phyloP scores from a whole-genome alignment of 768 basidiomycete genomes.

The Kwoniella bestiolae region DNA sequence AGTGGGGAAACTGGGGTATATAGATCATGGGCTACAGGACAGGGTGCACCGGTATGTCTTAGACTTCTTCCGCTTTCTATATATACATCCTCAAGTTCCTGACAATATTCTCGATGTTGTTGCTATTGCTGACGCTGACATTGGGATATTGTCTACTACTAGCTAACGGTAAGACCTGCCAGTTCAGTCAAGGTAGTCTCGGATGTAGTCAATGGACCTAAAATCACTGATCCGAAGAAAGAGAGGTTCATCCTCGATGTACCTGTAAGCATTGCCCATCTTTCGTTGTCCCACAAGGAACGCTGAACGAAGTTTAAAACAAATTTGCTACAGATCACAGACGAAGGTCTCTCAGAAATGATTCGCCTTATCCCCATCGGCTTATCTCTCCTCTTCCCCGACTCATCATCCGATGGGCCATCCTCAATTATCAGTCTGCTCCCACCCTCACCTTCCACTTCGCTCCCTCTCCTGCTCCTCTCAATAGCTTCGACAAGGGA shows the following conservation, averaged over 20 bases:
- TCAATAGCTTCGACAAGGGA: conserved; percentile 30
- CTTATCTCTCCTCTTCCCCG: conserved; percentile 70
- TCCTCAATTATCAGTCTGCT: conserved; percentile 67
- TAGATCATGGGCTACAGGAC: conserved; percentile 81
- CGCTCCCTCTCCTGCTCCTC: conserved; percentile 56
- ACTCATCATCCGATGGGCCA: conserved; percentile 63
- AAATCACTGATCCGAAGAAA: conserved; percentile 2
- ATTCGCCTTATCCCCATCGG: conserved; percentile 35
- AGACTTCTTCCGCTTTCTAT: too few species aligned
- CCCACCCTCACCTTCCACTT: conserved; percentile 60
- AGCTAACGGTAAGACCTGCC: conserved; percentile 53
- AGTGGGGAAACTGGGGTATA: conserved; percentile 83
- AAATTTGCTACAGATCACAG: conserved; percentile 63
- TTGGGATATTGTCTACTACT: neutral
- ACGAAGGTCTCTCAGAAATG: conserved; percentile 37
- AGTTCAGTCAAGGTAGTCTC: conserved; percentile 47
- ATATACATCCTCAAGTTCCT: too few species aligned
- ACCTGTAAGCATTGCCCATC: conserved; percentile 16
- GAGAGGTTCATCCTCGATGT: conserved; percentile 45
- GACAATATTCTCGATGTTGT: too few species aligned
- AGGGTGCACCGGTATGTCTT: conserved; percentile 62
- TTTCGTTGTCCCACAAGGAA: neutral
- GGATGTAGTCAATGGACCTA: conserved; percentile 35
- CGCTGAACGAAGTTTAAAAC: neutral
- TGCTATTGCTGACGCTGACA: neutral